These are phyloP conservation scores for Candida rishiriensis DNA, from an alignment of 805 yeast genomes.

Conservation along the genomic window DNA sequence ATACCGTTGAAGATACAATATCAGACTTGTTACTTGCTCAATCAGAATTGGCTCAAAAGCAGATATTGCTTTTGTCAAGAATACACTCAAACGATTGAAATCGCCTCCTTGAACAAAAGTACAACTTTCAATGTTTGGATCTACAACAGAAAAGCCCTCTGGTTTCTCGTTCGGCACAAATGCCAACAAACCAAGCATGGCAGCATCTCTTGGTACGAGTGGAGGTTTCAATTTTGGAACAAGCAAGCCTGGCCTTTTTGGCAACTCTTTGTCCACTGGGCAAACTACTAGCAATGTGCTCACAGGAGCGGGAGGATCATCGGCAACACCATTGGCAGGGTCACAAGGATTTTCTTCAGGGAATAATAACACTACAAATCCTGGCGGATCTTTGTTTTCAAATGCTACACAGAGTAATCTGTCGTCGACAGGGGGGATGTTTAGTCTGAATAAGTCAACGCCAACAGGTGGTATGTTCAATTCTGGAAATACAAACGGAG, in stretches of 20 bases:
- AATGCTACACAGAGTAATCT: background rate
- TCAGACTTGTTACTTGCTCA: no score
- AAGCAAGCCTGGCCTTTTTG: conserved; percentile 17
- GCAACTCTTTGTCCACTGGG: conserved; percentile 23
- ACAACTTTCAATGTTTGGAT: background rate
- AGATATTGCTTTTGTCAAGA: no score
- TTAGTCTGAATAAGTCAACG: conserved; percentile 18
- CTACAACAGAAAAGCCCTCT: background rate
- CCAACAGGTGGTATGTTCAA: conserved; percentile 1
- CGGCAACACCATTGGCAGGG: conserved; percentile 1
- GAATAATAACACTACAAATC: conserved; percentile 53
- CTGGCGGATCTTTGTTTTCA: background rate
- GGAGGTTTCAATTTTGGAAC: conserved; percentile 22
- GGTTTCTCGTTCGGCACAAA: conserved; percentile 20
- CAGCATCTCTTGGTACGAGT: conserved; percentile 1
- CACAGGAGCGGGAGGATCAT: background rate
- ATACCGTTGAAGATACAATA: no score
- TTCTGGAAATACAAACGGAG: background rate
- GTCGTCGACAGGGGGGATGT: conserved; percentile 28
- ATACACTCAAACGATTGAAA: no score
- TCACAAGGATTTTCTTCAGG: conserved; percentile 57
- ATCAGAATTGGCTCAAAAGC: no score
- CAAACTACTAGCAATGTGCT: conserved; percentile 15
- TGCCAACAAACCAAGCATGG: conserved; percentile 7
- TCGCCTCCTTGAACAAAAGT: background rate